Base-by-base conservation (phyloP, 352 stramenopile species). In the Globisporangium carolinianum region DNA sequence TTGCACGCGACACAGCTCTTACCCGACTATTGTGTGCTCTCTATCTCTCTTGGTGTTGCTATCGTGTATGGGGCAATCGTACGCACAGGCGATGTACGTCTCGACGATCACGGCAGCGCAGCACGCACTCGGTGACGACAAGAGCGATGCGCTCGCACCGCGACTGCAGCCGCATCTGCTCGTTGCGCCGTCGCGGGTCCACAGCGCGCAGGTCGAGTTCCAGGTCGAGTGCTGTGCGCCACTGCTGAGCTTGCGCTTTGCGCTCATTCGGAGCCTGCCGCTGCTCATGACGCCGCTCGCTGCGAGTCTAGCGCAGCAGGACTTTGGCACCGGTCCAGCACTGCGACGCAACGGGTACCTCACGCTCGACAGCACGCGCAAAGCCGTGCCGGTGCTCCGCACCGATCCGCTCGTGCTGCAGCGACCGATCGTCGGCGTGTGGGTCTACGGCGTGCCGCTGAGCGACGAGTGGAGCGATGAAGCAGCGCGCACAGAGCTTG, bases 271-370 rank as follows among this genome's bases (percentile, higher is more conserved):
- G 2, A 90, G 76, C 47, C 66, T 92, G 9, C 82, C 82, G n/a
- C 41, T 88, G 37, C 68, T 90, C 10, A 88, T 90, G 79, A 92
- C 82, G 1, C 79, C 82, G 12, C 73, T 92, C 5, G 79, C 79
- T 6, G 68, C 60, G 18, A 86, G 71, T 57, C 58, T 92, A n/a
- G 61, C 75, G 42, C 76, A 71, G 5, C 72, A 72, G 24, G 77
- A 90, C 53, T 83, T 90, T 45, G 79, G 69, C 18, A 37, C 58
- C 6, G 46, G 63, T 10, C 63, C 62, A 0, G 46, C 61, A 9
- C 68, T 61, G 9, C 55, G 72, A 10, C 68, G 75, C 37, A 87
- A 62, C 17, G 83, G 83, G 0, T 91, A 86, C 52, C 55, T 92
- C 10, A 92, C 83, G 18, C 68, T 92, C 0, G 83, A 92, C 53